Evolutionary conservation across 345 rosid species (phyloP).

Genomic region (Noccaea caerulescens): DNA sequence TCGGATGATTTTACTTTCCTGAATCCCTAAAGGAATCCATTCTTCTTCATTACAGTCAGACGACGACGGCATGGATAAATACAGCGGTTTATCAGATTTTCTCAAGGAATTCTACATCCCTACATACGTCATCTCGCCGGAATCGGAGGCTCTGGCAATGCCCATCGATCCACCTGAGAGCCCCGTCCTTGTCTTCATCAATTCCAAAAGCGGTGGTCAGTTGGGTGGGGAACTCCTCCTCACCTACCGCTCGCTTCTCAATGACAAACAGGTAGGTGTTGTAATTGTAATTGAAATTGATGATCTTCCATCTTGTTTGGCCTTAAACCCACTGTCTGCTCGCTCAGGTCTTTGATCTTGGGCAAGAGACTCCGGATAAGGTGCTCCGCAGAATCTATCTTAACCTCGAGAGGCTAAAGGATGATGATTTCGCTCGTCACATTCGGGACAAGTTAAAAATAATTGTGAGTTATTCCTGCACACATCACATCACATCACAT

Average conservation of each 20-base stretch:
- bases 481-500: too few relatives aligned
- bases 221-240: slow-evolving; percentile 82
- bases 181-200: slow-evolving; percentile 84
- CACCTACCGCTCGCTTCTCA: slow-evolving; percentile 74
- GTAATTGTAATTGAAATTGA: too few relatives aligned
- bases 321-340: neutral
- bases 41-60: slow-evolving; percentile 26
- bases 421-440: slow-evolving; percentile 53
- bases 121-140: slow-evolving; percentile 53
- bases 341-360: slow-evolving; percentile 74
- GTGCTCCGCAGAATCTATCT: slow-evolving; percentile 66
- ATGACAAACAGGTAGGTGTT: slow-evolving; percentile 55
- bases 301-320: neutral
- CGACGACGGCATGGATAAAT: slow-evolving; percentile 43
- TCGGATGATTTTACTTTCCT: neutral
- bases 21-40: neutral
- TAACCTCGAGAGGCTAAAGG: slow-evolving; percentile 66
- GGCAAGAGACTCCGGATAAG: slow-evolving; percentile 72
- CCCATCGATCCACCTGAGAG: slow-evolving; percentile 52
- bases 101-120: slow-evolving; percentile 61
- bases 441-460: slow-evolving; percentile 64
- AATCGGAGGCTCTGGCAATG: slow-evolving; percentile 10
- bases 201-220: slow-evolving; percentile 94
- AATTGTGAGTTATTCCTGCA: slow-evolving; percentile 55
- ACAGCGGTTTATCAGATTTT: slow-evolving; percentile 34